Base-by-base conservation (phyloP, 1,284 basidiomycete genomes). In the Puccinia triticina region DNA sequence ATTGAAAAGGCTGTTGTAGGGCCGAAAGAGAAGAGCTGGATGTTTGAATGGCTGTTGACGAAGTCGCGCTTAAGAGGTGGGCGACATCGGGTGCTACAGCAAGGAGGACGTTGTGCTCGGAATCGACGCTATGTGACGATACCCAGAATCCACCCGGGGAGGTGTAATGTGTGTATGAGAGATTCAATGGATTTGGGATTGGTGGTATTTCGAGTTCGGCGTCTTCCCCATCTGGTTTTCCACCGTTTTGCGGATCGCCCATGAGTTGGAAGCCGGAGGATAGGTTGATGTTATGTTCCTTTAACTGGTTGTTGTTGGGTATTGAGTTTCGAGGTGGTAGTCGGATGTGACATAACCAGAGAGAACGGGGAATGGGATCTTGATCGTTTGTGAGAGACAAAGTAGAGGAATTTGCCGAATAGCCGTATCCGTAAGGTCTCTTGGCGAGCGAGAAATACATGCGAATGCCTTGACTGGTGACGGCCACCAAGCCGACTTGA, bases 41-140 rank as follows among this genome's bases (percentile, higher is more conserved):
- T 37, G 55, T 61, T 76, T 76, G 74, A 55, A 21, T 34, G 87
- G 86, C 29, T 88, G 87, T 34, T 88, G 61, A 34, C 50, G 81
- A 34, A 0, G 43, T 32, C n/a, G 32, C 55, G 26, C 83, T 82
- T 43, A 84, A 83, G 83, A 84, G 32, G 83, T 84, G 55, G 83
- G 85, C 84, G 69, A 94, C 88, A 86, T 95, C 93, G 5, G 93
- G 93, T 5, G 92, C 90, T 83, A 91, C 89, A 85, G 93, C 92
- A 66, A 94, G 88, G 55, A 95, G 88, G 85, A 91, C 91, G 87
- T 94, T 93, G 0, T 90, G 90, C 81, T 91, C 91, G 82, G 93
- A 92, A 4, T 89, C 89, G 85, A 93, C 92, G 40, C 92, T 84
- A 84, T 86, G 92, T 32, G 87, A 85, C 0, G 87, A 85, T 59